phyloP scores from a whole-genome alignment of 1,139 yeast species.

The Zygosaccharomyces sapae region DNA sequence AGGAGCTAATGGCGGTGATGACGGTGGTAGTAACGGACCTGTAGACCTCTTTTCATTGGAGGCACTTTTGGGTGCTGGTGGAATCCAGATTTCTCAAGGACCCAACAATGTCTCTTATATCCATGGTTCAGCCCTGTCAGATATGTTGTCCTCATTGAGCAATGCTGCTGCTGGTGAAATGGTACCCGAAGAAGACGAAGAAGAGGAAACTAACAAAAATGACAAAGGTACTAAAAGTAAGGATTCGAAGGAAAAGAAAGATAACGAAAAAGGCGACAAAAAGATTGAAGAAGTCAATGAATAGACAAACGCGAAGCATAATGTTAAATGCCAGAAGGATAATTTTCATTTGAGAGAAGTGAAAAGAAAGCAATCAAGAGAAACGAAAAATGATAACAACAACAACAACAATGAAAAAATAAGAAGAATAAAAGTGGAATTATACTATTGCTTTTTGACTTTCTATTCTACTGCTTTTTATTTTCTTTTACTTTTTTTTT shows the following conservation, averaged over 20 bases:
- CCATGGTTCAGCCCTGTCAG: constrained; percentile 34
- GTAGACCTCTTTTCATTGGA: constrained; percentile 31
- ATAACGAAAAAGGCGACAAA: constrained; percentile 20
- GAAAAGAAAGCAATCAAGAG: background rate
- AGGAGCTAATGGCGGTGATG: constrained; percentile 7
- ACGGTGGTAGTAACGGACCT: constrained; percentile 17
- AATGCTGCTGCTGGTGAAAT: constrained; percentile 38
- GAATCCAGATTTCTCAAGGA: constrained; percentile 31
- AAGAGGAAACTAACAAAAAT: constrained; percentile 35
- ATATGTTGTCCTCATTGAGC: constrained; percentile 36
- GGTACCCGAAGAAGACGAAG: constrained; percentile 35
- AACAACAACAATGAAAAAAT: background rate
- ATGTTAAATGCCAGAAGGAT: too few relatives aligned
- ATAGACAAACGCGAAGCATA: background rate
- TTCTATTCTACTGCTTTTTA: background rate
- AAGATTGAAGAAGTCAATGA: constrained; percentile 24
- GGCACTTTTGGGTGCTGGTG: constrained; percentile 33
- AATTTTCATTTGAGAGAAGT: background rate
- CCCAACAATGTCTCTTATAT: constrained; percentile 31
- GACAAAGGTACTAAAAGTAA: constrained; percentile 13
- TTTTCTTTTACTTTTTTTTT: constrained; percentile 5
- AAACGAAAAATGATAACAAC: background rate
- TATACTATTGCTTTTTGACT: background rate
- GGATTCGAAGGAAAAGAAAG: constrained; percentile 20
- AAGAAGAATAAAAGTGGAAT: background rate